These are phyloP conservation scores for Murraya paniculata DNA, from an alignment of 345 rosid species.

Conservation along the genomic window DNA sequence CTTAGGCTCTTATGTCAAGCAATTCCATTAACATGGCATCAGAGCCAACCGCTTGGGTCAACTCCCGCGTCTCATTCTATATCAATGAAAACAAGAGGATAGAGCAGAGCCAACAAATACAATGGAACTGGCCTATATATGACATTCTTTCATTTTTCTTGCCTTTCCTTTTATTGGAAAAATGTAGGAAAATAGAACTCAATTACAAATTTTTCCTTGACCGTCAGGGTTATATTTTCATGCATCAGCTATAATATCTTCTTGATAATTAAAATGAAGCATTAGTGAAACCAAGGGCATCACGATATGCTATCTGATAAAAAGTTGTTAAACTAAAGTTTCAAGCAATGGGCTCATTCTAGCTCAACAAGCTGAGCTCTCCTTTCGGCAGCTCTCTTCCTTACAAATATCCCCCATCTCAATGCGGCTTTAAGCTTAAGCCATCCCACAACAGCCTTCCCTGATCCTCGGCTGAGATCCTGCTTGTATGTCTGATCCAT, in stretches of 20 bases:
- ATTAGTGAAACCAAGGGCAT: slow-evolving; percentile 1
- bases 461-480: slow-evolving; percentile 53
- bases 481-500: slow-evolving; percentile 31
- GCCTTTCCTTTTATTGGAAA: neutral
- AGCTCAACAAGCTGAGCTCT: slow-evolving; percentile 86
- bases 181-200: neutral
- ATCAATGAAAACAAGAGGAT: neutral
- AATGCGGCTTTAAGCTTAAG: slow-evolving; percentile 83
- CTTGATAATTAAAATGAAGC: neutral
- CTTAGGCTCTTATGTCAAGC: neutral
- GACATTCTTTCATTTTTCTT: neutral
- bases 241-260: neutral
- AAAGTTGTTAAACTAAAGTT: neutral
- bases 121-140: neutral
- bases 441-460: slow-evolving; percentile 96
- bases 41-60: neutral
- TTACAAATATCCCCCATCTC: slow-evolving; percentile 94
- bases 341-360: slow-evolving; percentile 30
- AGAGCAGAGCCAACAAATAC: neutral
- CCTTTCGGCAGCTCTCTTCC: slow-evolving; percentile 92
- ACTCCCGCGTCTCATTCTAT: neutral
- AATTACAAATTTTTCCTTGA: neutral
- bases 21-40: neutral
- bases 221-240: neutral
- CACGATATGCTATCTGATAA: neutral